Percentiles rank a stretch among this genome's conserved stretches.
Evolutionary conservation across 306 rosid species (phyloP).

Genomic region (Prunus persica): Prunus_persica_NCBIv2 NC_034009.1:30584001-30584500

Average conservation of each 20-base stretch:
- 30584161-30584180: not conserved
- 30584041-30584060: not conserved
- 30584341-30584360: conserved; percentile 19
- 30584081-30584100: not conserved
- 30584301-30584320: not conserved
- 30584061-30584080: not conserved
- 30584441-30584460: conserved; percentile 96
- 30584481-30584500: not conserved
- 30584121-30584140: not conserved
- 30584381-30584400: conserved; percentile 29
- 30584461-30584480: conserved; percentile 47
- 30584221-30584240: not conserved
- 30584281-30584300: not conserved
- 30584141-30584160: not conserved
- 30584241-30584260: not conserved
- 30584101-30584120: not conserved
- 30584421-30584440: conserved; percentile 88
- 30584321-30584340: not conserved
- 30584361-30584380: conserved; percentile 22
- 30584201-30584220: not conserved
- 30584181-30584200: not conserved
- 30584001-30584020: not conserved
- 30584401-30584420: conserved; percentile 95
- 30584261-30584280: not conserved
- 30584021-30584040: not conserved